Conservation (phyloP, 1,284 basidiomycete species). For the Ustilago sp. region DNA sequence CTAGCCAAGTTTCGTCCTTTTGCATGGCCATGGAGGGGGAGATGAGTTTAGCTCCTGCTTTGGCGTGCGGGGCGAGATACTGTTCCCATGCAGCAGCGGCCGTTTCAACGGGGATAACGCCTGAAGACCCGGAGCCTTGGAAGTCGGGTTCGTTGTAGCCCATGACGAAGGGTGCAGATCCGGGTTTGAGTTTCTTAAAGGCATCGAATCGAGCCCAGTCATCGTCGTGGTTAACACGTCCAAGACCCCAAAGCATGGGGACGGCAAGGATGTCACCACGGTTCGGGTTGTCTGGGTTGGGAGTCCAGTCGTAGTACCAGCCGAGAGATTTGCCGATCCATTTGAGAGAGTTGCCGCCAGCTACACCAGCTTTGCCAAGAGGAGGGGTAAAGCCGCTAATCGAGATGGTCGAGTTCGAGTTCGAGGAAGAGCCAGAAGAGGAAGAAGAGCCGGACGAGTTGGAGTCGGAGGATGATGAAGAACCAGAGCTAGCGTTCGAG, state of each 20-base stretch:
- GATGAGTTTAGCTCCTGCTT: constrained; percentile 54
- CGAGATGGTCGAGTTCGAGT: constrained; percentile 17
- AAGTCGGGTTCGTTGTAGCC: constrained; percentile 61
- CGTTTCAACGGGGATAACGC: constrained; percentile 29
- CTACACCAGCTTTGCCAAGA: constrained; percentile 57
- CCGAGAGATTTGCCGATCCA: constrained; percentile 38
- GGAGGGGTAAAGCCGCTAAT: constrained; percentile 42
- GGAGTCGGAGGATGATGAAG: constrained; percentile 14
- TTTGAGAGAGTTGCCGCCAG: constrained; percentile 58
- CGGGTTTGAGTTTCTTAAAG: constrained; percentile 53
- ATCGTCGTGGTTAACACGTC: constrained; percentile 49
- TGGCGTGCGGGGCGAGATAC: constrained; percentile 47
- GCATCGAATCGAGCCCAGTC: constrained; percentile 49
- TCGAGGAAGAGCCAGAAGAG: constrained; percentile 20
- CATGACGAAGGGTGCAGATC: constrained; percentile 40
- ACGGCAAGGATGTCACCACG: constrained; percentile 33
- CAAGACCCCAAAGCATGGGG: constrained; percentile 60
- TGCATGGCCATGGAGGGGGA: constrained; percentile 59
- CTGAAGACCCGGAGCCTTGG: constrained; percentile 51
- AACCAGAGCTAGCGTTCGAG: constrained; percentile 23
- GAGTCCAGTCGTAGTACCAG: constrained; percentile 57
- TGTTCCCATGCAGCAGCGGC: constrained; percentile 57
- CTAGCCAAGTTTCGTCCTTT: constrained; percentile 53
- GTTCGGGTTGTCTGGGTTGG: constrained; percentile 45
- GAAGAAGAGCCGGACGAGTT: constrained; percentile 11